Evolutionary conservation across 2,329 filamentous ascomycete genomes (phyloP).

Genomic region (Aspergillus intermedius): DNA sequence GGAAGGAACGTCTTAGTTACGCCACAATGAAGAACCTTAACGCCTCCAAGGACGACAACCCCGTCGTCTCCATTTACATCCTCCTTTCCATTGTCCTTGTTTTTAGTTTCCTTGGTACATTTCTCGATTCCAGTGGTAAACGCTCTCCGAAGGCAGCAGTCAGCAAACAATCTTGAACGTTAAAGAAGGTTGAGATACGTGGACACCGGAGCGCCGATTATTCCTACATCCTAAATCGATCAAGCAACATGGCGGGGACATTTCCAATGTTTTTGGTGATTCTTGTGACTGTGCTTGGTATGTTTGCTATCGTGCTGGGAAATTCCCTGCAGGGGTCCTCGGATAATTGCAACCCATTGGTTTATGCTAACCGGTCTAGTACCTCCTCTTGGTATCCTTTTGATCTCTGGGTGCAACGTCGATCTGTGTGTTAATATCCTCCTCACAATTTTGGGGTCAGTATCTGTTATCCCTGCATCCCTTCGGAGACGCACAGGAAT

Average conservation of each 20-base stretch:
- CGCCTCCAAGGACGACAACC: slow-evolving; percentile 18
- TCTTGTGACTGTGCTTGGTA: slow-evolving; percentile 43
- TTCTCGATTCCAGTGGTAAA: slow-evolving; percentile 12
- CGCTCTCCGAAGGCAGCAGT: slow-evolving; percentile 4
- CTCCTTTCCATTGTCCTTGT: slow-evolving; percentile 21
- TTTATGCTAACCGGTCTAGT: slow-evolving; percentile 40
- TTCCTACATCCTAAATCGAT: not conserved
- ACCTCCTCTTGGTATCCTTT: slow-evolving; percentile 58
- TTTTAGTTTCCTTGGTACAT: slow-evolving; percentile 20
- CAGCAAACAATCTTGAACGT: not conserved
- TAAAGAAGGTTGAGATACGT: too few species aligned
- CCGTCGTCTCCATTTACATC: slow-evolving; percentile 21
- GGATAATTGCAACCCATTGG: not conserved
- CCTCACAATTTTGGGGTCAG: slow-evolving; percentile 58
- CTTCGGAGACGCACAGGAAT: not conserved
- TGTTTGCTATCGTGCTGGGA: slow-evolving; percentile 7
- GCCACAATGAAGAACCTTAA: slow-evolving; percentile 18
- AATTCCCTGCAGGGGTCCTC: not conserved
- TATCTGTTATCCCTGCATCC: slow-evolving; percentile 1
- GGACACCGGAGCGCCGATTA: not conserved
- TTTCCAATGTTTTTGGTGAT: slow-evolving; percentile 39
- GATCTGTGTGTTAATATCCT: slow-evolving; percentile 63
- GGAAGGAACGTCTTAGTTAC: not conserved
- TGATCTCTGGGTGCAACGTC: slow-evolving; percentile 58
- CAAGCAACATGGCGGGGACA: slow-evolving; percentile 24